phyloP scores from a whole-genome alignment of 2,329 filamentous ascomycete genomes.

The Phaeoacremonium minimum region DNA sequence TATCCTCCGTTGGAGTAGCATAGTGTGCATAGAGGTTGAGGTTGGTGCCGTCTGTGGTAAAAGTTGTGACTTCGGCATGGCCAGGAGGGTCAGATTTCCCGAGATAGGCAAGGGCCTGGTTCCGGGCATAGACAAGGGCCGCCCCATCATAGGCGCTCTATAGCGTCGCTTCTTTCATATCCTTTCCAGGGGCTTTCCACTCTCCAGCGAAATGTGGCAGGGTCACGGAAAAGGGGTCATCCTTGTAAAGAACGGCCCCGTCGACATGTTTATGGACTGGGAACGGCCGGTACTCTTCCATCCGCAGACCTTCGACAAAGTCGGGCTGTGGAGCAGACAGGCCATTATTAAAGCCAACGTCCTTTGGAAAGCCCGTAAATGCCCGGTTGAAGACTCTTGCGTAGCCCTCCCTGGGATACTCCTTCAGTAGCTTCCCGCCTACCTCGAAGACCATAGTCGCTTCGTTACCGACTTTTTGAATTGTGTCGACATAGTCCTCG shows the following conservation, averaged over 20 bases:
- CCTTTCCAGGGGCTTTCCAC: constrained; percentile 9
- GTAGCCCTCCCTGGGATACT: constrained; percentile 5
- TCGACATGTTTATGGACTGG: constrained; percentile 7
- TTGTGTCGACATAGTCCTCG: constrained; percentile 6
- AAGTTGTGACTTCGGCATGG: constrained; percentile 17
- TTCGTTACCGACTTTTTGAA: constrained; percentile 9
- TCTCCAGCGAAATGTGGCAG: constrained; percentile 22
- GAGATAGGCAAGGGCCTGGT: constrained; percentile 15
- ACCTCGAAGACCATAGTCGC: constrained; percentile 10
- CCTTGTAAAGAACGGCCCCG: constrained; percentile 14
- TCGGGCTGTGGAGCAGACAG: constrained; percentile 20
- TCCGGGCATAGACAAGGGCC: constrained; percentile 19
- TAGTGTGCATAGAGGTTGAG: constrained; percentile 21
- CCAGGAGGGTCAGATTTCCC: constrained; percentile 11
- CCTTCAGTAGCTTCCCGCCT: constrained; percentile 12
- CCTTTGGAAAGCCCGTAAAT: constrained; percentile 15
- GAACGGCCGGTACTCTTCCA: constrained; percentile 5
- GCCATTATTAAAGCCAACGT: constrained; percentile 19
- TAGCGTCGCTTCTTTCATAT: constrained; percentile 11
- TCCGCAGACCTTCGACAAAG: constrained; percentile 17
- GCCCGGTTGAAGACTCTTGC: constrained; percentile 2
- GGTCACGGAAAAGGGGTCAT: constrained; percentile 13
- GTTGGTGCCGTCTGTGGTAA: constrained; percentile 18
- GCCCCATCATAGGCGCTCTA: constrained; percentile 19
- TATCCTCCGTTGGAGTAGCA: constrained; percentile 8